Evolutionary conservation across 202 grass and related monocot species (phyloP).

Genomic region (Bolboschoenoplectus hybrid): DNA sequence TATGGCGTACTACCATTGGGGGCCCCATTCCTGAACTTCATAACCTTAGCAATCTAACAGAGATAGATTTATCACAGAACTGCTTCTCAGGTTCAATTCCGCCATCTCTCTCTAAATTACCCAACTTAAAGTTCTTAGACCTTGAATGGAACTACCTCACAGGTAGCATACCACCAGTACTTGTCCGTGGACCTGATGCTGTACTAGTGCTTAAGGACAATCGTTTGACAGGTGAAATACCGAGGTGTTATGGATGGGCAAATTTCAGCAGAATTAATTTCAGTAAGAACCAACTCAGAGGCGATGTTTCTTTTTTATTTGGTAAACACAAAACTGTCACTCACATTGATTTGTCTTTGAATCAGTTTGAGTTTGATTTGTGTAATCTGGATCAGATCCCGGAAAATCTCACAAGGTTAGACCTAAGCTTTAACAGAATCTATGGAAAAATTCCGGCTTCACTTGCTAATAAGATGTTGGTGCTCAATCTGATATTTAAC

Average conservation of each 20-base stretch:
- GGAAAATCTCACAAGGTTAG: not conserved
- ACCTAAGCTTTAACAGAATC: not conserved
- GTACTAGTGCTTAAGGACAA: not conserved
- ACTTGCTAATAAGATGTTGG: too few species aligned
- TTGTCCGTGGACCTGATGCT: not conserved
- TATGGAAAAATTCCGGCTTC: not conserved
- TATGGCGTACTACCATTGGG: not conserved
- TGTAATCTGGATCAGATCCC: not conserved
- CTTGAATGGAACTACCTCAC: not conserved
- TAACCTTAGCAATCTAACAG: slow-evolving; percentile 1
- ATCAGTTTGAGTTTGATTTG: slow-evolving; percentile 17
- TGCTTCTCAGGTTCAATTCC: not conserved
- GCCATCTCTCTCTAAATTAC: slow-evolving; percentile 7
- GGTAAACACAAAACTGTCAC: slow-evolving; percentile 3
- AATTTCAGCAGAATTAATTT: not conserved
- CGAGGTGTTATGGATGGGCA: not conserved
- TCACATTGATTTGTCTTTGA: not conserved
- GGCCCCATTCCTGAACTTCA: slow-evolving; percentile 39
- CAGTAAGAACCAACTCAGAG: not conserved
- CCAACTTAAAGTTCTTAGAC: not conserved
- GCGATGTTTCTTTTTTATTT: slow-evolving; percentile 31
- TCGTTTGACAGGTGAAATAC: not conserved
- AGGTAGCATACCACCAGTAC: not conserved
- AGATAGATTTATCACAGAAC: not conserved
- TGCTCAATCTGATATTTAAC: slow-evolving; percentile 52